Conservation (phyloP, 192 early-diverging fungal species). For the Coemansia sp. region DNA sequence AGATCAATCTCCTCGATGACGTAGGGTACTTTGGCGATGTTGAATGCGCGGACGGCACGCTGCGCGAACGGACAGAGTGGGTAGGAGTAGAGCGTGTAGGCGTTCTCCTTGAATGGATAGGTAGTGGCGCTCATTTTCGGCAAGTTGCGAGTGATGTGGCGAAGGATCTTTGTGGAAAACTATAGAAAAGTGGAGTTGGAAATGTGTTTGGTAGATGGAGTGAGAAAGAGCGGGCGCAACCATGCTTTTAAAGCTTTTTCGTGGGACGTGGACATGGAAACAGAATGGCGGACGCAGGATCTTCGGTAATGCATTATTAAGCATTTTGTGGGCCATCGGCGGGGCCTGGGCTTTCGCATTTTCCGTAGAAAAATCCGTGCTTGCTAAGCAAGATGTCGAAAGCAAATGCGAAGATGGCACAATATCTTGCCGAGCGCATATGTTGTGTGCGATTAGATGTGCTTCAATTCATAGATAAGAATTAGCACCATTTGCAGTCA, state of each 20-base stretch:
- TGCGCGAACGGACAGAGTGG: constrained; percentile 70
- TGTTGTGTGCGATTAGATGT: too few species aligned
- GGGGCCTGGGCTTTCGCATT: not conserved
- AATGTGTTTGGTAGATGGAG: not conserved
- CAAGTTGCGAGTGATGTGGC: not conserved
- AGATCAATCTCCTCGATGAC: constrained; percentile 66
- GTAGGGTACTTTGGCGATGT: constrained; percentile 55
- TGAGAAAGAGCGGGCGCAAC: not conserved
- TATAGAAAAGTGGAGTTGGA: not conserved
- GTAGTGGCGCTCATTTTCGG: constrained; percentile 9
- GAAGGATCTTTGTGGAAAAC: not conserved
- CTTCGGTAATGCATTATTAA: not conserved
- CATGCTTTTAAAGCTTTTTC: not conserved
- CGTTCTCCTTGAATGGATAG: constrained; percentile 31
- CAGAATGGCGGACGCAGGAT: not conserved
- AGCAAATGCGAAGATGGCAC: not conserved
- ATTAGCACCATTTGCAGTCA: not conserved
- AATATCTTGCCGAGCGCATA: not conserved
- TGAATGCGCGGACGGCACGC: constrained; percentile 63
- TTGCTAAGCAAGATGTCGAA: not conserved
- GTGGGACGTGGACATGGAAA: not conserved
- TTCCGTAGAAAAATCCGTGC: not conserved
- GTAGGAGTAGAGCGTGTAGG: constrained; percentile 59
- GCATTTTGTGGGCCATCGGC: too few species aligned
- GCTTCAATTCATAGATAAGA: too few species aligned